A percentile compares a stretch with the other conserved stretches of the same genome.
These are phyloP conservation scores for Fraxinus paxiana DNA, from an alignment of 305 asterid genomes.

Conservation along the genomic window DNA sequence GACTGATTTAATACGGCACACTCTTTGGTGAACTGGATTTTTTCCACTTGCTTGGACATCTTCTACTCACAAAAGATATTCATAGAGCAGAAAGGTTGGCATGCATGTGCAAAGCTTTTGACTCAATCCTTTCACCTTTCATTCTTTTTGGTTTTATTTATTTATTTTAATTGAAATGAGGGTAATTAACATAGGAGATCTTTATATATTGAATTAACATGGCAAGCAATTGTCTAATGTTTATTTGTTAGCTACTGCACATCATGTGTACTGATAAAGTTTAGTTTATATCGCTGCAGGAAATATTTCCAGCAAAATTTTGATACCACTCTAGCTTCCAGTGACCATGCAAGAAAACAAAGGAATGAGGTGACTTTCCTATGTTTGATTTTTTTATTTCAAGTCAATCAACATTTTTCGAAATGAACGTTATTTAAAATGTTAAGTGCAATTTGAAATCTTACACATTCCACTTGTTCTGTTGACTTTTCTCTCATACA, in stretches of 20 bases:
- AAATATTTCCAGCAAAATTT: slow-evolving; percentile 79
- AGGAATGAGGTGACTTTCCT: slow-evolving; percentile 61
- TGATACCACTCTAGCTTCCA: slow-evolving; percentile 75
- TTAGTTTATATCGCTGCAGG: slow-evolving; percentile 40
- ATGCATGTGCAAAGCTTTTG: neutral
- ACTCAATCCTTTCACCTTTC: neutral
- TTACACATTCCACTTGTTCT: neutral
- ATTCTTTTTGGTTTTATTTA: neutral
- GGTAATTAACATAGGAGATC: neutral
- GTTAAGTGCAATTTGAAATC: neutral
- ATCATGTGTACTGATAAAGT: neutral
- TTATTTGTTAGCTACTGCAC: neutral
- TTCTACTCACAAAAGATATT: neutral
- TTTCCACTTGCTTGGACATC: neutral
- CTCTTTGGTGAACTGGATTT: neutral
- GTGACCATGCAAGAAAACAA: slow-evolving; percentile 83
- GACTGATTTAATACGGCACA: neutral
- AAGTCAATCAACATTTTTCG: neutral
- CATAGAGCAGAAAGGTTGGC: neutral
- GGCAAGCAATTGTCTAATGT: neutral
- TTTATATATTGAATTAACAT: neutral
- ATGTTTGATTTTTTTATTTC: neutral
- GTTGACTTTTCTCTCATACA: neutral
- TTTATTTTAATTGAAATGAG: neutral
- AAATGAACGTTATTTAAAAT: neutral